Evolutionary conservation across 257 asterid species (phyloP).

Genomic region (Pogostemon cablin): DNA sequence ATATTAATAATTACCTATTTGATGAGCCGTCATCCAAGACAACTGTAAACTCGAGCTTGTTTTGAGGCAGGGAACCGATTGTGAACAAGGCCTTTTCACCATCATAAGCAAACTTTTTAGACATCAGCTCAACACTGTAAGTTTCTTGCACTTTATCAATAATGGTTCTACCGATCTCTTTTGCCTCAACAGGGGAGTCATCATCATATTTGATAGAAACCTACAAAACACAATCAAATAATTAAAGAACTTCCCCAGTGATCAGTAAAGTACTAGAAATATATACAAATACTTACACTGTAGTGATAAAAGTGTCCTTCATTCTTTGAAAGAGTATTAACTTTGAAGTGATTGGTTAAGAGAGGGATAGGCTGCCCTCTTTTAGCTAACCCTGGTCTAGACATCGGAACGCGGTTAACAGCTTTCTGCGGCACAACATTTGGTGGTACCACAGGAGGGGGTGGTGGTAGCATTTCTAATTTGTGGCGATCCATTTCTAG

Average conservation of each 20-base stretch:
- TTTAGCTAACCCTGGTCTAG: constrained; percentile 42
- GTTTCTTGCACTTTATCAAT: constrained; percentile 54
- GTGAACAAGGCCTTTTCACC: constrained; percentile 75
- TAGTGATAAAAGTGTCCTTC: constrained; percentile 61
- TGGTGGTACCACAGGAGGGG: constrained; percentile 43
- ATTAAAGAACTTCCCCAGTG: background rate
- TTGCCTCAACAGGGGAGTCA: constrained; percentile 57
- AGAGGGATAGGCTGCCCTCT: constrained; percentile 47
- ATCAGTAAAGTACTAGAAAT: background rate
- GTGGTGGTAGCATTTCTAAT: constrained; percentile 39
- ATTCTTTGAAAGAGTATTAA: constrained; percentile 37
- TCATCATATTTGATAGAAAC: constrained; percentile 65
- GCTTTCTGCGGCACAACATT: constrained; percentile 39
- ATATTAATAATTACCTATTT: constrained; percentile 37
- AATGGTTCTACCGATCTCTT: constrained; percentile 62
- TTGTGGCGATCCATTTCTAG: constrained; percentile 24
- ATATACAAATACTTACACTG: constrained; percentile 41
- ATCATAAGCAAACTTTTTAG: constrained; percentile 64
- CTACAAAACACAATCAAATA: constrained; percentile 35
- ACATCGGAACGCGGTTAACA: constrained; percentile 51
- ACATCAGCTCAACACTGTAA: constrained; percentile 45
- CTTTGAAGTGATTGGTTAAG: constrained; percentile 62
- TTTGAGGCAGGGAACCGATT: constrained; percentile 64
- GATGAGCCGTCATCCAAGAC: constrained; percentile 51
- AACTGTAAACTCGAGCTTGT: constrained; percentile 61